phyloP scores from a whole-genome alignment of 1,284 basidiomycete species.

The Ganoderma boninense region DNA sequence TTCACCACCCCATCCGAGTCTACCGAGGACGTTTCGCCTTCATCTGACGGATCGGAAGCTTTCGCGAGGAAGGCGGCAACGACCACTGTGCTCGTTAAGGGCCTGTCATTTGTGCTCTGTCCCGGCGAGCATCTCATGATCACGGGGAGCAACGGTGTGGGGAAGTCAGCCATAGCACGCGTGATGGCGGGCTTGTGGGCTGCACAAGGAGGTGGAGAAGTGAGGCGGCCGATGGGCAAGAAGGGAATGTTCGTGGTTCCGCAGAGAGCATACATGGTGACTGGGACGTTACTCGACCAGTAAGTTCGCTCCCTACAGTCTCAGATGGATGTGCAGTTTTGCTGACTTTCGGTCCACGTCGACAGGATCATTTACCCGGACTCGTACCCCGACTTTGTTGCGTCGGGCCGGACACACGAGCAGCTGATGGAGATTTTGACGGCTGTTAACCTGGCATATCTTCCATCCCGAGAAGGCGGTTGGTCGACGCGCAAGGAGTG shows the following conservation, averaged over 20 bases:
- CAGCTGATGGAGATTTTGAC: slow-evolving; percentile 81
- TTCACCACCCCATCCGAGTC: slow-evolving; percentile 24
- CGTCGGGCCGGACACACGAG: slow-evolving; percentile 66
- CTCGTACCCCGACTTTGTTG: slow-evolving; percentile 80
- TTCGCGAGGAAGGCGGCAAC: slow-evolving; percentile 40
- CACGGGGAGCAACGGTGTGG: slow-evolving; percentile 92
- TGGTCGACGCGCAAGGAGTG: slow-evolving; percentile 94
- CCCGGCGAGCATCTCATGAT: slow-evolving; percentile 93
- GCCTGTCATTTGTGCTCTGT: slow-evolving; percentile 76
- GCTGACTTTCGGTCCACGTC: too few species aligned
- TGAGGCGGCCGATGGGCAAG: slow-evolving; percentile 54
- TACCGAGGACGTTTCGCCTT: slow-evolving; percentile 7
- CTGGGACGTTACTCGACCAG: slow-evolving; percentile 90
- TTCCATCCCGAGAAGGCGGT: slow-evolving; percentile 90
- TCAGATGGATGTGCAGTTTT: slow-evolving; percentile 4
- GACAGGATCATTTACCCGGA: slow-evolving; percentile 81
- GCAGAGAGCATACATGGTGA: slow-evolving; percentile 91
- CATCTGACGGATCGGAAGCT: slow-evolving; percentile 41
- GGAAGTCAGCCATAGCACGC: slow-evolving; percentile 93
- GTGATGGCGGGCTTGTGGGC: slow-evolving; percentile 93
- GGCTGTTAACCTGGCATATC: slow-evolving; percentile 85
- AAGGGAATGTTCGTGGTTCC: slow-evolving; percentile 87
- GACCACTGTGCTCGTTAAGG: slow-evolving; percentile 67
- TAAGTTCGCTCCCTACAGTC: slow-evolving; percentile 43
- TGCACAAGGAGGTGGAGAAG: slow-evolving; percentile 54